These are phyloP conservation scores for Aspergillus wentii DNA, from an alignment of 495 filamentous ascomycete species.

Conservation along the genomic window DNA sequence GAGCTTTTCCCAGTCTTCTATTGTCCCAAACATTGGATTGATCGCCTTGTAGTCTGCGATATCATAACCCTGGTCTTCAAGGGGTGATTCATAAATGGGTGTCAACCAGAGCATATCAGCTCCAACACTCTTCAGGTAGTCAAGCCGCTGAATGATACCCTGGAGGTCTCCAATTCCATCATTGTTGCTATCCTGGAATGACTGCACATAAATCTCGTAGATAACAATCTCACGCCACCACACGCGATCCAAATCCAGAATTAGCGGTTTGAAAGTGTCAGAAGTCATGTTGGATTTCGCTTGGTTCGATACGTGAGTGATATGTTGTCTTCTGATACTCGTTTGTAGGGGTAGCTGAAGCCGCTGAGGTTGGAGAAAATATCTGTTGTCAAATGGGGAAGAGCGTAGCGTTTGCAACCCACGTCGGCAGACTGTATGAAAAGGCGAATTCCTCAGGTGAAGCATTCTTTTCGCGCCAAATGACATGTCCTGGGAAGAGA, in stretches of 20 bases:
- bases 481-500: too few relatives aligned
- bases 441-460: neutral
- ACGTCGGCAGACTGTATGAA: neutral
- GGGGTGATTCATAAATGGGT: slow-evolving; percentile 55
- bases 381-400: too few relatives aligned
- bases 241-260: neutral
- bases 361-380: too few relatives aligned
- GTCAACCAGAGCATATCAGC: slow-evolving; percentile 61
- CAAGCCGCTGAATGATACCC: slow-evolving; percentile 57
- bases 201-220: slow-evolving; percentile 26
- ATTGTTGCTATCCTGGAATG: slow-evolving; percentile 56
- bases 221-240: slow-evolving; percentile 27
- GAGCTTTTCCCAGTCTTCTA: slow-evolving; percentile 53
- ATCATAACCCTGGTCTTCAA: slow-evolving; percentile 44
- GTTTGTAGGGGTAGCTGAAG: too few relatives aligned
- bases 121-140: slow-evolving; percentile 55
- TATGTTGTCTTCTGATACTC: too few relatives aligned
- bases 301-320: too few relatives aligned
- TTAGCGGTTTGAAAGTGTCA: neutral
- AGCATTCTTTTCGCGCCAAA: neutral
- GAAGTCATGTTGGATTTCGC: neutral
- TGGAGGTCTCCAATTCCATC: slow-evolving; percentile 61
- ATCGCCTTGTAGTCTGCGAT: slow-evolving; percentile 56
- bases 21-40: slow-evolving; percentile 46
- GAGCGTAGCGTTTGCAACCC: neutral